phyloP scores from a whole-genome alignment of 164 flowering plant genomes.

The Litsea cubeba region DNA sequence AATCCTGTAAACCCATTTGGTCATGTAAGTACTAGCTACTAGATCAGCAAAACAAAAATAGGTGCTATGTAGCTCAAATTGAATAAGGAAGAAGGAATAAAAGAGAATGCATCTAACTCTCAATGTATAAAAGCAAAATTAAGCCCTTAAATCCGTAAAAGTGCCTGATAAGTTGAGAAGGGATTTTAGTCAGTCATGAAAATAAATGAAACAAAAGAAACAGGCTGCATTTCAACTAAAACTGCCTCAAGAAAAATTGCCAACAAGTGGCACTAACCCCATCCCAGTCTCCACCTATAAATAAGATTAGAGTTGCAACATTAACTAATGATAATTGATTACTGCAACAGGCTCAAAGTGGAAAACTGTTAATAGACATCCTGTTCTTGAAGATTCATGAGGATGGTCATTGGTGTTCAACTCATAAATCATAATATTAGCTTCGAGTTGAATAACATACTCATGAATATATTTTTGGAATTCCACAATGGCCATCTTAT shows the following conservation, averaged over 20 bases:
- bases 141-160: background rate
- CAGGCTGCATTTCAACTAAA: background rate
- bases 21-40: background rate
- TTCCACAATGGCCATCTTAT: too few species aligned
- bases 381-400: too few species aligned
- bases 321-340: too few species aligned
- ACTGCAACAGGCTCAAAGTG: too few species aligned
- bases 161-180: background rate
- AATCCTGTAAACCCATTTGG: conserved; percentile 14
- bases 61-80: background rate
- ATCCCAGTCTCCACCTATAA: too few species aligned
- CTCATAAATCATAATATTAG: background rate
- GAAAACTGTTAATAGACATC: too few species aligned
- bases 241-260: background rate
- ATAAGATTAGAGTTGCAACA: too few species aligned
- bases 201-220: background rate
- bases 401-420: background rate
- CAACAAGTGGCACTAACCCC: background rate
- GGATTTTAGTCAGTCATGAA: background rate
- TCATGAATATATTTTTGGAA: background rate
- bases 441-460: background rate
- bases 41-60: background rate
- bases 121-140: background rate
- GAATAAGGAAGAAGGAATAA: background rate
- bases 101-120: background rate